These are phyloP conservation scores for Thelephora aurantiotincta DNA, from an alignment of 768 basidiomycete genomes.

Conservation along the genomic window DNA sequence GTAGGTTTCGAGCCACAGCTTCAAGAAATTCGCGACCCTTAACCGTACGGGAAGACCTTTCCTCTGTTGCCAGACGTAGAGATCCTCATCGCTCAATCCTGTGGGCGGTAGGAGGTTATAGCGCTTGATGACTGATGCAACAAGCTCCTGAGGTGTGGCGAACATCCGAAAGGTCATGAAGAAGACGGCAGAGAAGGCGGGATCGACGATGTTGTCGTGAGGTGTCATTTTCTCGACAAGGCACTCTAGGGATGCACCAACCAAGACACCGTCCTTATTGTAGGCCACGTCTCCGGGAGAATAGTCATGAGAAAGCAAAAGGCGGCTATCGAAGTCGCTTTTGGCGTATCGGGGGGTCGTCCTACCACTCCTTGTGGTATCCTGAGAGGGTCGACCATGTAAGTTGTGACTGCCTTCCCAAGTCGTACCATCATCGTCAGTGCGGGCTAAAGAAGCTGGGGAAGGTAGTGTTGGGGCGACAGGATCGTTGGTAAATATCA, in stretches of 20 bases:
- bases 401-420: slow-evolving; percentile 36
- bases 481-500: slow-evolving; percentile 14
- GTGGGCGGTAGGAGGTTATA: slow-evolving; percentile 68
- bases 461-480: slow-evolving; percentile 32
- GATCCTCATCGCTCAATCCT: slow-evolving; percentile 40
- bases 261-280: slow-evolving; percentile 80
- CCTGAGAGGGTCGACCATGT: slow-evolving; percentile 13
- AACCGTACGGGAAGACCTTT: slow-evolving; percentile 87
- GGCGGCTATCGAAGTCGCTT: not conserved
- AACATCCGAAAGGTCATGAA: slow-evolving; percentile 94
- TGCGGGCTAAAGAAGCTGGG: slow-evolving; percentile 30
- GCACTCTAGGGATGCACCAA: slow-evolving; percentile 79
- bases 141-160: slow-evolving; percentile 61
- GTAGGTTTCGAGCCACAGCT: slow-evolving; percentile 84
- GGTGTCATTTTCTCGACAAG: slow-evolving; percentile 98
- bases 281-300: slow-evolving; percentile 74
- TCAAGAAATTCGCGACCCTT: slow-evolving; percentile 86
- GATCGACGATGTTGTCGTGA: slow-evolving; percentile 81
- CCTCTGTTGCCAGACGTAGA: slow-evolving; percentile 67
- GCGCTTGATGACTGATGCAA: slow-evolving; percentile 63
- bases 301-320: slow-evolving; percentile 61
- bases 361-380: slow-evolving; percentile 37
- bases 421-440: slow-evolving; percentile 41
- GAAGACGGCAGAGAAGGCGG: slow-evolving; percentile 79
- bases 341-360: slow-evolving; percentile 35